These are phyloP conservation scores for Beverwykella pulmonaria DNA, from an alignment of 495 filamentous ascomycete species.

Conservation along the genomic window DNA sequence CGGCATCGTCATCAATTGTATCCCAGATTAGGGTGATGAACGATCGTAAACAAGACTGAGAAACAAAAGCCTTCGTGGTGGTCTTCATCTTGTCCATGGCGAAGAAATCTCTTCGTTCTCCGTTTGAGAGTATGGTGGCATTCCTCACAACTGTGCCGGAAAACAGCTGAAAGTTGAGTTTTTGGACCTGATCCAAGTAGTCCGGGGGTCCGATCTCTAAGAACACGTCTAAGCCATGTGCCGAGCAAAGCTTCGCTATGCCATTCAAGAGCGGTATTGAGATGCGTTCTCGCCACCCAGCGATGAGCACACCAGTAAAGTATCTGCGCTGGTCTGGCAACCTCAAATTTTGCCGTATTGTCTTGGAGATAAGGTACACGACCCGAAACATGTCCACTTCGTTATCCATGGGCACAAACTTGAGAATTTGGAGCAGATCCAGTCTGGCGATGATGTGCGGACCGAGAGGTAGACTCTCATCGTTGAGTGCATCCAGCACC, in stretches of 20 bases:
- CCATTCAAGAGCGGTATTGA: constrained; percentile 44
- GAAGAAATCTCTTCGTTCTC: constrained; percentile 49
- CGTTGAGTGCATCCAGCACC: constrained; percentile 46
- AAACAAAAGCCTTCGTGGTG: constrained; percentile 57
- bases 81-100: constrained; percentile 46
- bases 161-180: constrained; percentile 40
- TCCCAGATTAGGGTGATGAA: constrained; percentile 54
- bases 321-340: constrained; percentile 22
- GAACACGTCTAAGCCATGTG: constrained; percentile 52
- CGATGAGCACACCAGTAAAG: constrained; percentile 55
- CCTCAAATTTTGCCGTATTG: constrained; percentile 30
- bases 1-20: constrained; percentile 54
- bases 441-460: constrained; percentile 50
- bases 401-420: constrained; percentile 33
- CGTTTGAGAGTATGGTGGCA: constrained; percentile 44
- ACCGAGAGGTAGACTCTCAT: constrained; percentile 28
- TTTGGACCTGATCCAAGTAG: constrained; percentile 51
- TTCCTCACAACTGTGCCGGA: constrained; percentile 47
- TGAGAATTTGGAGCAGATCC: constrained; percentile 46
- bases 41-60: constrained; percentile 45
- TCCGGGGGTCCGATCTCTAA: constrained; percentile 54
- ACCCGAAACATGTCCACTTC: constrained; percentile 47
- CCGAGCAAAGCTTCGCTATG: constrained; percentile 46
- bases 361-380: constrained; percentile 43
- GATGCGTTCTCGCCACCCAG: constrained; percentile 52